Conservation (phyloP, 495 filamentous ascomycete genomes). For the Talaromyces borbonicus region DNA sequence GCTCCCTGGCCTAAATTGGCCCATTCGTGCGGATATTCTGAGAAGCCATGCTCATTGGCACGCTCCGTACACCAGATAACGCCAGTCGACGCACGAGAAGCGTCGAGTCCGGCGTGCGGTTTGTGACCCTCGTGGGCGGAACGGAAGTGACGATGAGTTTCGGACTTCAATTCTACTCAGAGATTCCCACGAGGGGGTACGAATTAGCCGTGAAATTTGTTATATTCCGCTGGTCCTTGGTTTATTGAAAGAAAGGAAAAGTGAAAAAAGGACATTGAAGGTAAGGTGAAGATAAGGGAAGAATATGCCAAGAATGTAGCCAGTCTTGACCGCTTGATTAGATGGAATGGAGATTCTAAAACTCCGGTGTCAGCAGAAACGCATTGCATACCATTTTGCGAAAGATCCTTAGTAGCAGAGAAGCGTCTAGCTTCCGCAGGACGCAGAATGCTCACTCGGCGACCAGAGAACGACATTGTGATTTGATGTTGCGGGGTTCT, state of each 20-base stretch:
- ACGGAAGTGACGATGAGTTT: constrained; percentile 79
- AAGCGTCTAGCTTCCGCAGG: constrained; percentile 29
- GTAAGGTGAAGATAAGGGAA: background rate
- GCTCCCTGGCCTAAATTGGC: constrained; percentile 94
- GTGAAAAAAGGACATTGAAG: constrained; percentile 8
- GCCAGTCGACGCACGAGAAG: constrained; percentile 69
- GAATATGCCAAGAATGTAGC: background rate
- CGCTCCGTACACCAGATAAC: constrained; percentile 83
- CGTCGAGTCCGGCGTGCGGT: constrained; percentile 82
- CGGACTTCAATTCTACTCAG: constrained; percentile 55
- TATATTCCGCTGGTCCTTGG: background rate
- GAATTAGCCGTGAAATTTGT: background rate
- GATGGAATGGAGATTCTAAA: background rate
- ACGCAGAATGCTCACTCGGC: constrained; percentile 36
- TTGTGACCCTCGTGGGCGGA: constrained; percentile 79
- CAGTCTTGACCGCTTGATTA: background rate
- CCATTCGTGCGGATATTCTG: constrained; percentile 74
- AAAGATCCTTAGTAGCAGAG: constrained; percentile 30
- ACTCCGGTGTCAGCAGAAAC: background rate
- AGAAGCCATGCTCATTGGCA: constrained; percentile 68
- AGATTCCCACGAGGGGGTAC: too few species aligned
- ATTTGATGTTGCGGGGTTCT: constrained; percentile 6
- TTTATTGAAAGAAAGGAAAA: background rate
- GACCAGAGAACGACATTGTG: constrained; percentile 44
- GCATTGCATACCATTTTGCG: constrained; percentile 30